Evolutionary conservation across 192 early-diverging fungal genomes (phyloP).

Genomic region (Hyaloraphidium curvatum): DNA sequence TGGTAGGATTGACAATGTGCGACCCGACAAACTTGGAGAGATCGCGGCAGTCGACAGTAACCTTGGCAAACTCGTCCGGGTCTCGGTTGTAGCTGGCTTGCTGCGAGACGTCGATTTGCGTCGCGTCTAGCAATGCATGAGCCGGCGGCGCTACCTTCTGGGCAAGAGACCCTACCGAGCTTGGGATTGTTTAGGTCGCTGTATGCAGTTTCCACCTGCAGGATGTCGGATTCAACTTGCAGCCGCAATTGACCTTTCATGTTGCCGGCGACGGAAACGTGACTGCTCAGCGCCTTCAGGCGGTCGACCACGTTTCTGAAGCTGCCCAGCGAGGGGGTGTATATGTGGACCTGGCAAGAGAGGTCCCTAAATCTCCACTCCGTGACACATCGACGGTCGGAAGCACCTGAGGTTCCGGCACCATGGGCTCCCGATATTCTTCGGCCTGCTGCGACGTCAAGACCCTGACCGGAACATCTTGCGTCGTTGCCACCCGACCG

Average conservation of each 20-base stretch:
- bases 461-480: constrained; percentile 40
- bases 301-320: too few relatives aligned
- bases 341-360: too few relatives aligned
- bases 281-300: constrained; percentile 36
- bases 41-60: constrained; percentile 44
- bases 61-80: constrained; percentile 36
- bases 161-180: constrained; percentile 17
- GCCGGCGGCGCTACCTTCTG: neutral
- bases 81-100: constrained; percentile 10
- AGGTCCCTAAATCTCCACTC: too few relatives aligned
- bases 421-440: constrained; percentile 29
- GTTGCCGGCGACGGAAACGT: constrained; percentile 49
- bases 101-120: constrained; percentile 12
- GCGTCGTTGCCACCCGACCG: constrained; percentile 17
- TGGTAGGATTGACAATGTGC: constrained; percentile 51
- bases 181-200: constrained; percentile 36
- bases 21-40: constrained; percentile 59
- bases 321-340: too few relatives aligned
- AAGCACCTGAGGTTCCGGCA: constrained; percentile 26
- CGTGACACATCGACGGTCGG: too few relatives aligned
- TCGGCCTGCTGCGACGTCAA: constrained; percentile 28
- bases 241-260: constrained; percentile 41
- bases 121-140: constrained; percentile 7
- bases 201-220: constrained; percentile 35
- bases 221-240: constrained; percentile 33